Base-by-base conservation (phyloP, 768 basidiomycete species). In the Mycena capillaripes region DNA sequence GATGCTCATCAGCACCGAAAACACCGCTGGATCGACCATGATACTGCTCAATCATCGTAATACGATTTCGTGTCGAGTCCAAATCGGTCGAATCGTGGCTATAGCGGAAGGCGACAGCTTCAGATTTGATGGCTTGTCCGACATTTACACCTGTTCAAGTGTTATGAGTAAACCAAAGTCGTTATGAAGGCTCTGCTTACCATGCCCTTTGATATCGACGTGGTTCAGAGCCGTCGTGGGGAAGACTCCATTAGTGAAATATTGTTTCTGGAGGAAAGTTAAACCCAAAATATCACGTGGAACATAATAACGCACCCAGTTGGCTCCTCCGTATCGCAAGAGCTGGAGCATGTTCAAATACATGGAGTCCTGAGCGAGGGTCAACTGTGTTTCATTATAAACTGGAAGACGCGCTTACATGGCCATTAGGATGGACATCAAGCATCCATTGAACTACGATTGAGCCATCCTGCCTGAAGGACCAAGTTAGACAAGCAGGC, bases 41-140 rank as follows among this genome's bases (percentile, higher is more conserved):
- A 58, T 66, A 74, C 44, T 66, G 14, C 17, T 74, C 68, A 38
- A 74, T 61, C 19, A 63, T 5, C 21, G 19, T 16, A 21, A 74
- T 70, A 12, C 73, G 69, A 19, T 42, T 44, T 29, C 73, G 65
- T 6, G 73, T 74, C 17, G 68, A 66, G 44, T 61, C 69, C 40
- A 74, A n/a, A 40, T 70, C 73, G 3, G 69, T 52, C n/a, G 48
- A 8, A 57, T 74, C 52, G 23, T 71, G 68, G 12, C 53, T 64
- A 27, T 17, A 71, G 3, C 73, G 63, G 38, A n/a, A 74, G 12
- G 73, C 68, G 21, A 74, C 69, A 19, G 73, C 73, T 40, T 74
- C 73, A 19, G 73, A 74, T 58, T 74, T 74, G 50, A 74, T 70
- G 23, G 73, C 73, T 64, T 74, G 64, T 0, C 21, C 73, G 25